Percentiles rank a stretch among this genome's conserved stretches.
phyloP scores from a whole-genome alignment of 2,329 filamentous ascomycete genomes.

The Clarireedia paspali region DNA sequence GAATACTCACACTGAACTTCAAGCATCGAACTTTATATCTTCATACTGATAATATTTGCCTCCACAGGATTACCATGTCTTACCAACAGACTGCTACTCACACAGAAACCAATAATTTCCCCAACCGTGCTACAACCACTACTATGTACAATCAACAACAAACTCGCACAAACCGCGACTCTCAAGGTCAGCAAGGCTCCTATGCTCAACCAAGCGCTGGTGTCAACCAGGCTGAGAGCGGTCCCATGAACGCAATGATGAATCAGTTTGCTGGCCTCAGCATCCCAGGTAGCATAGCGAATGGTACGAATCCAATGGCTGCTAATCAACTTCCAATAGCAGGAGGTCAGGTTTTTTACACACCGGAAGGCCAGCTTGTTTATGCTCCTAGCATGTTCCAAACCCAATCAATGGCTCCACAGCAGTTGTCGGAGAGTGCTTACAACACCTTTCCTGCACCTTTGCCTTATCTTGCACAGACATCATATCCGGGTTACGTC shows the following conservation, averaged over 20 bases:
- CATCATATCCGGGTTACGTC: slow-evolving; percentile 28
- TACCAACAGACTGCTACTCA: slow-evolving; percentile 27
- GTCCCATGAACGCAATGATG: slow-evolving; percentile 25
- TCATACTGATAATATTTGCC: slow-evolving; percentile 13
- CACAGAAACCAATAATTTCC: slow-evolving; percentile 21
- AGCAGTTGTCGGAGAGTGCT: slow-evolving; percentile 21
- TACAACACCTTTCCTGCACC: slow-evolving; percentile 25
- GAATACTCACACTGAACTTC: slow-evolving; percentile 6
- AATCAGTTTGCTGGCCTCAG: slow-evolving; percentile 25
- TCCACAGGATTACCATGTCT: slow-evolving; percentile 28
- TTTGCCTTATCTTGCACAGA: slow-evolving; percentile 27
- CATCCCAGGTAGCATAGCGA: slow-evolving; percentile 31
- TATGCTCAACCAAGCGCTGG: slow-evolving; percentile 17
- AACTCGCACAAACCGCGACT: slow-evolving; percentile 22
- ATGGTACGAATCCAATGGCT: slow-evolving; percentile 21
- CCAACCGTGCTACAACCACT: slow-evolving; percentile 18
- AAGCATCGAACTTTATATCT: background rate
- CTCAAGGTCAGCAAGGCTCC: slow-evolving; percentile 22
- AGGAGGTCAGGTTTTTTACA: slow-evolving; percentile 28
- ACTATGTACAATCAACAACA: slow-evolving; percentile 27
- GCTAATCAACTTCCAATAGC: slow-evolving; percentile 27
- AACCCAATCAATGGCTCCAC: slow-evolving; percentile 23
- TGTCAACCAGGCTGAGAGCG: slow-evolving; percentile 17
- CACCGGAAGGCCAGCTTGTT: slow-evolving; percentile 14
- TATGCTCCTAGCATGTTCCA: slow-evolving; percentile 26